Evolutionary conservation across 2,329 filamentous ascomycete species (phyloP), one percentile per base, ranked within the genome.

Genomic region (Ophiocordyceps robertsii): DNA sequence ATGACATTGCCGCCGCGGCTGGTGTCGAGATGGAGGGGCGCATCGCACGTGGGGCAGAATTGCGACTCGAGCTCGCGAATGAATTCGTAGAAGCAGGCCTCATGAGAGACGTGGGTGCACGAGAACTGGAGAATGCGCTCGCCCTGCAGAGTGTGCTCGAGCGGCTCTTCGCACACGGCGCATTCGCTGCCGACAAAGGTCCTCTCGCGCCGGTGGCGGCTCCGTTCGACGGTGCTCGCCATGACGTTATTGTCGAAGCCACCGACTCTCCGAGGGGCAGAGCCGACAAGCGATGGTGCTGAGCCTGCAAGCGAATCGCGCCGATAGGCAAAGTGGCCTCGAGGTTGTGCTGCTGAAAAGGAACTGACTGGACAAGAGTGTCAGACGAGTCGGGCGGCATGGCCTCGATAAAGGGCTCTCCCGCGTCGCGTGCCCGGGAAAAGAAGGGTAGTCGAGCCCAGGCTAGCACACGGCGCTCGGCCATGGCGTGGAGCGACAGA

Each of bases 61-160:
- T 96, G 88, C 42, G 85, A 85, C 52, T 96, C 89, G 45, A 90
- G 84, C 57, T 95, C 90, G 56, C 86, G 84, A 54, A 98, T 94
- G 59, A 93, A 95, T 63, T 98, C 92, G 66, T 96, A 96, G 60
- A 98, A 96, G 65, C 92, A 98, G 31, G 90, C 92, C 62, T 96
- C 92, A 60, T 98, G 92, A 11, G 90, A 88, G 46, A 98, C 90
- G 63, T 98, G 92, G n/a, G 82, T 77, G 64, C 92, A 98, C 6
- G 89, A 93, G 56, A 98, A 92, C 60, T 96, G 92, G 42, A 98
- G 70, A 47, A 98, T 88, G 51, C 88, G 80, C 67, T 98, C 92
- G 46, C 92, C 92, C 40, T 85, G 84, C 38, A 98, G 72, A 4
- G 88, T 98, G 62, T 96, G 90, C 63, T 96, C 92, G 47, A 98